These are phyloP conservation scores for Chaetoceros muelleri DNA, from an alignment of 108 stramenopile species.

Conservation along the genomic window DNA sequence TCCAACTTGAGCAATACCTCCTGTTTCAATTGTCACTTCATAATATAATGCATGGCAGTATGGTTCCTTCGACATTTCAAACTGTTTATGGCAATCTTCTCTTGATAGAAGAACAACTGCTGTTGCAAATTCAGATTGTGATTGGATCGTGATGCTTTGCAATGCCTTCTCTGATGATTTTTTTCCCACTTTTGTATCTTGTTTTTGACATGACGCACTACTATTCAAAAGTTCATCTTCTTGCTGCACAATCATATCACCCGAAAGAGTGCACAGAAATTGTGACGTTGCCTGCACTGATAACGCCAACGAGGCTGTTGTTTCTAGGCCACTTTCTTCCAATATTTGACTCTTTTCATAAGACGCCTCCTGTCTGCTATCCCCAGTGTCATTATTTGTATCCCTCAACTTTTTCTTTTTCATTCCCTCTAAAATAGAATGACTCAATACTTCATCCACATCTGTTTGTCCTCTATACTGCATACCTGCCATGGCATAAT, in stretches of 20 bases:
- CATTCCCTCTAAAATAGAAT: constrained; percentile 23
- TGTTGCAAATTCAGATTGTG: constrained; percentile 77
- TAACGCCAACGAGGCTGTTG: no score
- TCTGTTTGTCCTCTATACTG: constrained; percentile 1
- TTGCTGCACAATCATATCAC: constrained; percentile 18
- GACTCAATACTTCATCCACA: constrained; percentile 48
- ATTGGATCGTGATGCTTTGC: constrained; percentile 31
- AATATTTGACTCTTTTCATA: no score
- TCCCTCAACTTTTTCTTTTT: constrained; percentile 8
- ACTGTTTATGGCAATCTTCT: constrained; percentile 7
- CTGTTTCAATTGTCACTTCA: constrained; percentile 60
- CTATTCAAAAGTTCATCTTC: no score
- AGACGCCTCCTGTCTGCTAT: no score
- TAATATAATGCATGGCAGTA: constrained; percentile 28
- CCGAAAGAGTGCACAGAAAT: constrained; percentile 1
- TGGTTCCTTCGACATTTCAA: constrained; percentile 8
- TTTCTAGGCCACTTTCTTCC: no score
- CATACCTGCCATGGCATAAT: constrained; percentile 4
- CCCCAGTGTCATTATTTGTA: no score
- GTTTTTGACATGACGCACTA: no score
- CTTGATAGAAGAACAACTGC: constrained; percentile 44
- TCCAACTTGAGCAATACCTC: constrained; percentile 71
- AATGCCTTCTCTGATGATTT: constrained; percentile 1
- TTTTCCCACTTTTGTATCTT: no score
- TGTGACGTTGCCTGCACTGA: not conserved